Evolutionary conservation across 2,329 filamentous ascomycete species (phyloP).

Genomic region (Cercospora janseana): DNA sequence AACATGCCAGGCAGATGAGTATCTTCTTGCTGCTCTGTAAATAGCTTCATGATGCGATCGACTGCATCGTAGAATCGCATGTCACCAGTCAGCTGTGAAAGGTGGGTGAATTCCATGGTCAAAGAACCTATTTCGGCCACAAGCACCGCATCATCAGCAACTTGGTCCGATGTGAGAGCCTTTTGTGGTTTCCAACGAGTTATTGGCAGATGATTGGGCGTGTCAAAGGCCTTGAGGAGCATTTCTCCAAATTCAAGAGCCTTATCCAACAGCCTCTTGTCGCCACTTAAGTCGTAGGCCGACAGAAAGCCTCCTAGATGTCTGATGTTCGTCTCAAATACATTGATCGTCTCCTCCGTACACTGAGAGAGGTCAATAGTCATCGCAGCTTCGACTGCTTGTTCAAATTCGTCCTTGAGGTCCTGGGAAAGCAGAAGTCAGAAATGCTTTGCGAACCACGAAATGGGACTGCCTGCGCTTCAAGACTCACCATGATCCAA

Average conservation of each 20-base stretch:
- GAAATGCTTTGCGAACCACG: constrained; percentile 48
- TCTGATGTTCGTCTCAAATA: constrained; percentile 53
- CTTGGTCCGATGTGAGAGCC: constrained; percentile 41
- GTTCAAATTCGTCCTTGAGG: constrained; percentile 48
- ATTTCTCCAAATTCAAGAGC: constrained; percentile 43
- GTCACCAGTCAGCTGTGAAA: constrained; percentile 48
- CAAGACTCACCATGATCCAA: constrained; percentile 15
- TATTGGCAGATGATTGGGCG: constrained; percentile 46
- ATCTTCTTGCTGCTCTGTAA: constrained; percentile 44
- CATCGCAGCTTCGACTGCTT: constrained; percentile 45
- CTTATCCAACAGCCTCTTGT: constrained; percentile 38
- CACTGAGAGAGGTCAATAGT: constrained; percentile 46
- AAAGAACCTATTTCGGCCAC: constrained; percentile 50
- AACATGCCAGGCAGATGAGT: constrained; percentile 51
- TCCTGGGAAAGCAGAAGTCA: constrained; percentile 31
- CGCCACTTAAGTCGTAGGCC: constrained; percentile 40
- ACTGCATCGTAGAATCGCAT: constrained; percentile 50
- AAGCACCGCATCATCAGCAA: constrained; percentile 43
- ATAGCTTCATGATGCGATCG: constrained; percentile 43
- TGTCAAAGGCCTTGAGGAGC: constrained; percentile 51
- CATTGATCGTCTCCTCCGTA: constrained; percentile 43
- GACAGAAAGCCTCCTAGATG: constrained; percentile 41
- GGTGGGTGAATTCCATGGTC: constrained; percentile 49
- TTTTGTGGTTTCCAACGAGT: constrained; percentile 46
- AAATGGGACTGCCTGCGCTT: constrained; percentile 39